Evolutionary conservation across 306 rosid species (phyloP), one percentile per base, ranked within the genome.

Genomic region (Lathyrus sativus): DNA sequence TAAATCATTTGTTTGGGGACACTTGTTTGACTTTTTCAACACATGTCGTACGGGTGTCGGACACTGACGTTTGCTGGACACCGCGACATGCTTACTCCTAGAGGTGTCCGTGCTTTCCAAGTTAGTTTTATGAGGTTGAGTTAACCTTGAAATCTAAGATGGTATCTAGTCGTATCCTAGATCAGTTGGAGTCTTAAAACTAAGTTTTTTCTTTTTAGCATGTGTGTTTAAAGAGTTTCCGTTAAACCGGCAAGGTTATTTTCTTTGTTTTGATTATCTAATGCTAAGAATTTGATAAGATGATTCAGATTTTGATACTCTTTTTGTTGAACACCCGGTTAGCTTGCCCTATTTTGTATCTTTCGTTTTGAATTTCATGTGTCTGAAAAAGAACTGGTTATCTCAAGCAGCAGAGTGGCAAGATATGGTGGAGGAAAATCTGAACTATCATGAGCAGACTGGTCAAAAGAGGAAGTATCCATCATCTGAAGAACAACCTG

Each of bases 401-500:
- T 29, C 66, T 70, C 68, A 53, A 83, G 70, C 88, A 90, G 97
- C 65, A 46, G 91, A 83, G 80, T 81, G 73, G 79, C 85, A 77
- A 68, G 75, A 82, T 54, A 72, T 82, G 88, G 57, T 81, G 57
- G 73, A 66, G 61, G 74, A 81, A 22, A 82, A 41, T 51, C 59
- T 70, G 24, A 79, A 76, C 63, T 38, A 79, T 77, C 44, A 77
- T 68, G 97, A 87, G 60, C 75, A 74, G 64, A 77, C 70, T 29
- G 74, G 72, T 53, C 89, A 84, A 74, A 93, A 93, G 85, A 82
- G 97, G 83, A 93, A 90, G 83, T 76, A 76, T 83, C 86, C 83
- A 65, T 85, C 85, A 11, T 80, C 91, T 43, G 88, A 88, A 48
- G 87, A 76, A 72, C 85, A 71, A 46, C 80, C 81, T 49, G 86